Conservation (phyloP, 352 stramenopile species). For the Pythium rishiriense region DNA sequence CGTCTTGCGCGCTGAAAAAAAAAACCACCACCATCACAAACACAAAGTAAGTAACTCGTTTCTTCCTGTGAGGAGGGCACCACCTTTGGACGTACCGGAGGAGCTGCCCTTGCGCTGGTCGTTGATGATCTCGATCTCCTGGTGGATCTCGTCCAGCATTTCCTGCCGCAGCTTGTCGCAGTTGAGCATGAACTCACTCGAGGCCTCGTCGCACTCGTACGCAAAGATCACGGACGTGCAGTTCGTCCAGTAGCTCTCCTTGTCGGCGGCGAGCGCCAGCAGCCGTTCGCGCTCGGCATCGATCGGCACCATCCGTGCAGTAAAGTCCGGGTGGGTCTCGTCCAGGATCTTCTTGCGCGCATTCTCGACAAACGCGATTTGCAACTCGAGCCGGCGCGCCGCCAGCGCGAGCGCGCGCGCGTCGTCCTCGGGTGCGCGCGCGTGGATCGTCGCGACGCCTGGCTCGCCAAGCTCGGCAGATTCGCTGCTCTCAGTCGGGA, state of each 20-base stretch:
- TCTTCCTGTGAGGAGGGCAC: no score
- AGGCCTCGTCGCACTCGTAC: conserved; percentile 82
- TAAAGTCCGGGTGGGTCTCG: conserved; percentile 72
- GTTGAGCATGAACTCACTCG: conserved; percentile 69
- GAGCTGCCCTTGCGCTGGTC: conserved; percentile 67
- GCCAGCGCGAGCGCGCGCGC: conserved; percentile 20
- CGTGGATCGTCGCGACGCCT: background rate
- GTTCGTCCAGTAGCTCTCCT: conserved; percentile 57
- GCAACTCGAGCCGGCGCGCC: conserved; percentile 44
- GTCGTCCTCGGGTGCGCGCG: conserved; percentile 21
- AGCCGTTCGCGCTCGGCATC: conserved; percentile 48
- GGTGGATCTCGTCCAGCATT: conserved; percentile 86
- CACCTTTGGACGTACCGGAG: conserved; percentile 39
- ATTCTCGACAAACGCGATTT: conserved; percentile 74
- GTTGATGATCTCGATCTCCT: conserved; percentile 82
- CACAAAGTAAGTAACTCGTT: no score
- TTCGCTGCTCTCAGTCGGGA: background rate
- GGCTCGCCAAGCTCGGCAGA: background rate
- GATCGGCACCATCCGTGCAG: conserved; percentile 42
- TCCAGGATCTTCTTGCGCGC: conserved; percentile 58
- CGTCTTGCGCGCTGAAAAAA: conserved; percentile 59
- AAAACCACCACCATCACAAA: no score
- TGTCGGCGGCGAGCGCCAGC: conserved; percentile 41
- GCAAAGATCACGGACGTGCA: conserved; percentile 70
- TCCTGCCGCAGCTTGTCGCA: conserved; percentile 81